Conservation (phyloP, 2,329 filamentous ascomycete species). For the Fonsecaea pedrosoi region DNA sequence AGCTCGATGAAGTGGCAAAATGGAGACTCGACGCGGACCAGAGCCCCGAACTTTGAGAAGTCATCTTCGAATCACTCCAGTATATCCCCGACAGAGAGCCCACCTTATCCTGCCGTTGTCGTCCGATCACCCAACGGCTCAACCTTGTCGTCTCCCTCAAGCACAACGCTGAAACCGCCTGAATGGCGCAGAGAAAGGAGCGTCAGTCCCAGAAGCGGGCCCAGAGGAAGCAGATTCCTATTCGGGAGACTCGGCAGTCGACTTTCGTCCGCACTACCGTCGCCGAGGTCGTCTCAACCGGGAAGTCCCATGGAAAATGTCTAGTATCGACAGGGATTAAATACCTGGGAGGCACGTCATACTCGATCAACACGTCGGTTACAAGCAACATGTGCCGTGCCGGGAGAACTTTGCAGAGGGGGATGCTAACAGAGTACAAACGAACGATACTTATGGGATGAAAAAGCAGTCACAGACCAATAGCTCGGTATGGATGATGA, state of each 20-base stretch:
- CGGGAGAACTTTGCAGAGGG: not conserved
- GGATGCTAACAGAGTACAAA: not conserved
- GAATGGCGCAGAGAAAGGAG: conserved; percentile 14
- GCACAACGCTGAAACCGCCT: conserved; percentile 4
- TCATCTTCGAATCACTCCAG: conserved; percentile 13
- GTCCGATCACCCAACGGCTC: conserved; percentile 9
- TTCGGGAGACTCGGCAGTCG: conserved; percentile 25
- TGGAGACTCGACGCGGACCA: conserved; percentile 10
- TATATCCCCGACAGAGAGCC: conserved; percentile 22
- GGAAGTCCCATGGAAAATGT: conserved; percentile 27
- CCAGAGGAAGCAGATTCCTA: conserved; percentile 17
- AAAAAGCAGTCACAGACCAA: not conserved
- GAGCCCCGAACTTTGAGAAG: conserved; percentile 12
- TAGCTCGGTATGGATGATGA: not conserved
- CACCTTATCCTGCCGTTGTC: conserved; percentile 10
- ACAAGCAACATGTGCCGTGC: not conserved
- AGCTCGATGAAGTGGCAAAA: conserved; percentile 17
- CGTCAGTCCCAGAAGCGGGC: conserved; percentile 16
- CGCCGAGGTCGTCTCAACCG: conserved; percentile 18
- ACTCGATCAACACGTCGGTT: not conserved
- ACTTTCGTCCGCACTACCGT: conserved; percentile 21
- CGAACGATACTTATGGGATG: not conserved
- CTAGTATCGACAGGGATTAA: not conserved
- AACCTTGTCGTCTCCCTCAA: conserved; percentile 8
- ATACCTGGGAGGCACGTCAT: not conserved